These are phyloP conservation scores for Allium sativum DNA, from an alignment of 106 monocot genomes.

Conservation along the genomic window DNA sequence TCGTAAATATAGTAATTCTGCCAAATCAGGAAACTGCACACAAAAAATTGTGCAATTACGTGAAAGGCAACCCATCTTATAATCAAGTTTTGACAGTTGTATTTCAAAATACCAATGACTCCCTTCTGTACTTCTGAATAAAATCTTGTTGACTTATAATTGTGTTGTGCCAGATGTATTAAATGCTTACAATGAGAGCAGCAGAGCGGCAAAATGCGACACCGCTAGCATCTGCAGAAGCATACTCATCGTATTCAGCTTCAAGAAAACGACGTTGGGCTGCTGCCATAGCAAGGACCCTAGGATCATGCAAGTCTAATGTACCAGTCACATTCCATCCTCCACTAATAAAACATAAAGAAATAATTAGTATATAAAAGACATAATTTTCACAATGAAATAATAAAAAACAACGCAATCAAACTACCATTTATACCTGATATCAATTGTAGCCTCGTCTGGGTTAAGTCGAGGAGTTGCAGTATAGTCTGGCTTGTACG, in stretches of 20 bases:
- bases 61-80: no score
- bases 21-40: no score
- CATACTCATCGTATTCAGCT: constrained; percentile 82
- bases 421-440: constrained; percentile 30
- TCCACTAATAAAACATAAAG: constrained; percentile 24
- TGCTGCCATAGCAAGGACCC: constrained; percentile 72
- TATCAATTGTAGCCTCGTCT: constrained; percentile 76
- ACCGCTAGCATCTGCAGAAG: constrained; percentile 70
- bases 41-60: no score
- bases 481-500: constrained; percentile 64
- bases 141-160: neutral
- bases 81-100: no score
- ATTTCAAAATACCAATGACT: no score
- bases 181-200: constrained; percentile 65
- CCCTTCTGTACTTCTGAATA: neutral
- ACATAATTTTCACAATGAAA: no score
- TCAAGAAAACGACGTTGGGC: constrained; percentile 73
- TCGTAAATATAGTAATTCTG: no score
- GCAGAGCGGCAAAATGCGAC: constrained; percentile 83
- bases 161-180: no score
- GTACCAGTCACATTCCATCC: constrained; percentile 68
- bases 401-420: no score
- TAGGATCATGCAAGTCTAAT: constrained; percentile 63
- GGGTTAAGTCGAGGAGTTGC: constrained; percentile 45
- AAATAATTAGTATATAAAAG: neutral